Percentiles rank a stretch among this genome's conserved stretches.
These are phyloP conservation scores for Taxawa tesnikishii DNA, from an alignment of 2,329 filamentous ascomycete genomes.

Conservation along the genomic window DNA sequence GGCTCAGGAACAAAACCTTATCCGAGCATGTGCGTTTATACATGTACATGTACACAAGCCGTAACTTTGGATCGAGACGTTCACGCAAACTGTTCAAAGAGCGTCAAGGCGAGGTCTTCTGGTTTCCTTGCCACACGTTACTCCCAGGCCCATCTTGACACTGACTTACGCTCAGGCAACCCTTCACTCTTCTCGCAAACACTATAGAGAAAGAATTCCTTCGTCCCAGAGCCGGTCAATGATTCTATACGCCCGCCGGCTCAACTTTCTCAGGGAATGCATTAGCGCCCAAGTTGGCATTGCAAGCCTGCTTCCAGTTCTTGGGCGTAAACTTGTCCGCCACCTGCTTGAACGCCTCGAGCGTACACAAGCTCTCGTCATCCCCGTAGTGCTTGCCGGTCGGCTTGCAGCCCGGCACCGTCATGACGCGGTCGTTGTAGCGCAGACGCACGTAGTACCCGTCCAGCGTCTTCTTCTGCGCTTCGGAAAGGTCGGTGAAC, in stretches of 20 bases:
- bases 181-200: too few species aligned
- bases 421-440: slow-evolving; percentile 79
- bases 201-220: too few species aligned
- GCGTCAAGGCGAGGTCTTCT: too few species aligned
- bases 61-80: too few species aligned
- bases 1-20: too few species aligned
- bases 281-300: slow-evolving; percentile 42
- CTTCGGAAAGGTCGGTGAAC: slow-evolving; percentile 40
- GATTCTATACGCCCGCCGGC: slow-evolving; percentile 7
- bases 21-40: too few species aligned
- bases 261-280: slow-evolving; percentile 31
- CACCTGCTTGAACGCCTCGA: slow-evolving; percentile 84
- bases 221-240: too few species aligned
- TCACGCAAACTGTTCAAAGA: too few species aligned
- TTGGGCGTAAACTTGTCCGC: slow-evolving; percentile 80
- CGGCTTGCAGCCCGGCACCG: slow-evolving; percentile 66
- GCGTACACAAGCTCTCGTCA: slow-evolving; percentile 80
- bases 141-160: too few species aligned
- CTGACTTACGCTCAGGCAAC: too few species aligned
- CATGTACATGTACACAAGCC: too few species aligned
- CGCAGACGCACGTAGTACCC: slow-evolving; percentile 80
- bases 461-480: slow-evolving; percentile 49
- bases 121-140: too few species aligned
- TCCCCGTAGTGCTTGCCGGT: slow-evolving; percentile 74
- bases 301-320: slow-evolving; percentile 60